These are phyloP conservation scores for Mortierella claussenii DNA, from an alignment of 192 early-diverging fungal species.

Conservation along the genomic window DNA sequence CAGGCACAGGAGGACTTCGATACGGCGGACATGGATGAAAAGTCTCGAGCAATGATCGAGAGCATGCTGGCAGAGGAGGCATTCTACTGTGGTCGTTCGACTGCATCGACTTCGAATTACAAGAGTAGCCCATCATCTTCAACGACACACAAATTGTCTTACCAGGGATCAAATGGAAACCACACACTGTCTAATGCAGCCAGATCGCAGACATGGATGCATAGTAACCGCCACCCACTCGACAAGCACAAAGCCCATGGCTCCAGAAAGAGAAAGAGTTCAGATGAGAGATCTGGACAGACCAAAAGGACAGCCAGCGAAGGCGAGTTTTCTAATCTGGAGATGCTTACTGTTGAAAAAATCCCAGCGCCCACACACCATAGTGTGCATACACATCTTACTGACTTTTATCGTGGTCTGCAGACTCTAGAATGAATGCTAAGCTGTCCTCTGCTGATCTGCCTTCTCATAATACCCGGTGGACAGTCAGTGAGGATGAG, in stretches of 20 bases:
- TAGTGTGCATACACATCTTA: too few species aligned
- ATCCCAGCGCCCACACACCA: too few species aligned
- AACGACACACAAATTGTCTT: background rate
- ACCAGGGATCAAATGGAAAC: background rate
- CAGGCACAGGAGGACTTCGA: conserved; percentile 30
- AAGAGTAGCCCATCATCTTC: background rate
- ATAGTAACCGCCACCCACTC: background rate
- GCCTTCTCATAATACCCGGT: conserved; percentile 65
- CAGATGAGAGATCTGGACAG: conserved; percentile 26
- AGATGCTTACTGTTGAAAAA: too few species aligned
- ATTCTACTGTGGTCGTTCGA: conserved; percentile 61
- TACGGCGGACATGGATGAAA: conserved; percentile 60
- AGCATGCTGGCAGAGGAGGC: conserved; percentile 73
- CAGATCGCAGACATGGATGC: conserved; percentile 2
- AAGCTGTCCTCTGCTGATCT: conserved; percentile 56
- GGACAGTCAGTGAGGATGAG: conserved; percentile 69
- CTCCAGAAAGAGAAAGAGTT: conserved; percentile 42
- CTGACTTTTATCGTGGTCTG: too few species aligned
- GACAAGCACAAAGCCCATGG: conserved; percentile 32
- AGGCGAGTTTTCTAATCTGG: conserved; percentile 19
- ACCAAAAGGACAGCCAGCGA: conserved; percentile 44
- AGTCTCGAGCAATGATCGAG: conserved; percentile 65
- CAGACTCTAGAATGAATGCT: conserved; percentile 33
- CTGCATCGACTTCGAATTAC: background rate
- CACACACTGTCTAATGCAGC: conserved; percentile 15